Conservation (phyloP, 768 basidiomycete genomes). For the Hortiboletus flavorubellus region DNA sequence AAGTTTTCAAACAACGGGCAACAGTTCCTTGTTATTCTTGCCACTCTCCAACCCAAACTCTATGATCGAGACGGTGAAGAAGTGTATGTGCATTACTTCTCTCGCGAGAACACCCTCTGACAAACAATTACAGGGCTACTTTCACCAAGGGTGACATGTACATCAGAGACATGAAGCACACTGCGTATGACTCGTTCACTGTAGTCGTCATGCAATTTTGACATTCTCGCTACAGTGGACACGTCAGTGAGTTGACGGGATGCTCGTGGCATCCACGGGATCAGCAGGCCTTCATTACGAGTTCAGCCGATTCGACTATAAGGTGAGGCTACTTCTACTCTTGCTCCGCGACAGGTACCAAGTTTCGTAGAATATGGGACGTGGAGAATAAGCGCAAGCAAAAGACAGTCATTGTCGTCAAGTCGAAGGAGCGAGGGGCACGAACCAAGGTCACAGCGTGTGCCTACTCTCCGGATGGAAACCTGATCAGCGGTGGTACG, state of each 20-base stretch:
- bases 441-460: conserved; percentile 89
- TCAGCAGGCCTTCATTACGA: conserved; percentile 79
- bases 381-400: conserved; percentile 90
- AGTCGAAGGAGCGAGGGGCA: conserved; percentile 92
- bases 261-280: conserved; percentile 94
- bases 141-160: conserved; percentile 96
- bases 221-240: conserved; percentile 58
- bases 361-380: conserved; percentile 80
- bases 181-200: conserved; percentile 60
- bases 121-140: conserved; percentile 62
- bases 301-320: conserved; percentile 94
- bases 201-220: conserved; percentile 7
- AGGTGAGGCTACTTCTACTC: conserved; percentile 47
- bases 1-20: conserved; percentile 88
- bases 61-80: conserved; percentile 94
- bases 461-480: conserved; percentile 87
- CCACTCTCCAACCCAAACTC: conserved; percentile 82
- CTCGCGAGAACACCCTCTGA: conserved; percentile 35
- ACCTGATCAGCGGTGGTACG: conserved; percentile 82
- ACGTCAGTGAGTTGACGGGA: conserved; percentile 87
- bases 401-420: conserved; percentile 93
- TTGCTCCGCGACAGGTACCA: neutral
- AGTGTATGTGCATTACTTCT: conserved; percentile 53
- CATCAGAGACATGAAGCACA: conserved; percentile 98
- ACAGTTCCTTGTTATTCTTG: conserved; percentile 82